Conservation (phyloP, 2,329 filamentous ascomycete species). For the Claviceps monticola region DNA sequence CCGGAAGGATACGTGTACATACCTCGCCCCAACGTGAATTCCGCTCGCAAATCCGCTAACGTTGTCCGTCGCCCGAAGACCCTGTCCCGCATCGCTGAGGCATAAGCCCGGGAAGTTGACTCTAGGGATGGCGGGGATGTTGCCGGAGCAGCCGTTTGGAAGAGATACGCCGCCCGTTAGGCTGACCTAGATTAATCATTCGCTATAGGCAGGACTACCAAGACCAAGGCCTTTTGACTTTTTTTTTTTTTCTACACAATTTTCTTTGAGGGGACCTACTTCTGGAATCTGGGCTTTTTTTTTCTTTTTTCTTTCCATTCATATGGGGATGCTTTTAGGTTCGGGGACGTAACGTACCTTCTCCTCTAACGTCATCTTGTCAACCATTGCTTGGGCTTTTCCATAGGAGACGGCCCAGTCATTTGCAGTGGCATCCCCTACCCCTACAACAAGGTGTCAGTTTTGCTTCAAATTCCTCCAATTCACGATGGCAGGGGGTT, state of each 20-base stretch:
- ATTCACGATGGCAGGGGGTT: no score
- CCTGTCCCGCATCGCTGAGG: constrained; percentile 31
- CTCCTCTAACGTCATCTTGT: constrained; percentile 58
- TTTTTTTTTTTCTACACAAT: no score
- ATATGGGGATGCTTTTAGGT: background rate
- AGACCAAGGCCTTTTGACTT: no score
- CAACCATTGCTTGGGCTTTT: constrained; percentile 56
- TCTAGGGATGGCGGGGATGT: constrained; percentile 23
- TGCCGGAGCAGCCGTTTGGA: constrained; percentile 35
- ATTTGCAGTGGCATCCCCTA: background rate
- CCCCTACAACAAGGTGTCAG: background rate
- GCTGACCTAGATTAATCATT: constrained; percentile 31
- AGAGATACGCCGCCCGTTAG: constrained; percentile 54
- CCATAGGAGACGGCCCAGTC: constrained; percentile 56
- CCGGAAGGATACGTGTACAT: constrained; percentile 2
- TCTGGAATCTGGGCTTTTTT: background rate
- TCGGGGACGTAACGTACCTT: constrained; percentile 28
- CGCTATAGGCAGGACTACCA: no score
- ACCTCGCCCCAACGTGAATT: constrained; percentile 27
- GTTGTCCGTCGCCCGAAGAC: constrained; percentile 27
- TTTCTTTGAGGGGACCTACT: no score
- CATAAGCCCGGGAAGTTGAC: constrained; percentile 30
- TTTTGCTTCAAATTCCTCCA: background rate
- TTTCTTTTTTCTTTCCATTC: background rate
- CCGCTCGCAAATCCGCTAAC: constrained; percentile 28